Conservation (phyloP, 2,329 filamentous ascomycete genomes). For the Fusarium concolor region DNA sequence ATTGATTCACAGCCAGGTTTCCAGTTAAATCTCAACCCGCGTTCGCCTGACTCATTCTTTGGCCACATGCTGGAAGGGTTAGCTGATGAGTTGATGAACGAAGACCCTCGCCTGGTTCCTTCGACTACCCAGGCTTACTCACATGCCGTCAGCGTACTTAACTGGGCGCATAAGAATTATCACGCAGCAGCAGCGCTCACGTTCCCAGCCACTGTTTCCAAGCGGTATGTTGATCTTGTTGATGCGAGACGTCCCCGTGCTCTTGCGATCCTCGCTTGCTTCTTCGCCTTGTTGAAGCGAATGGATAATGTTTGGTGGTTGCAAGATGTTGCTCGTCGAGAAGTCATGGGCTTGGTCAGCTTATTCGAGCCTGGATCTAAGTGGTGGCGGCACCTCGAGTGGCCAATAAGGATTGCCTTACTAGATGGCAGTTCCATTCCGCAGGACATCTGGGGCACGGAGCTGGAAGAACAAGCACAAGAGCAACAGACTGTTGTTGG, state of each 20-base stretch:
- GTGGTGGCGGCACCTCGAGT: slow-evolving; percentile 72
- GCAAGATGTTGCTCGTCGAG: slow-evolving; percentile 71
- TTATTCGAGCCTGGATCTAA: slow-evolving; percentile 68
- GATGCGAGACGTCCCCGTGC: slow-evolving; percentile 69
- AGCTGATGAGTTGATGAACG: slow-evolving; percentile 64
- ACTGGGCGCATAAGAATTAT: slow-evolving; percentile 73
- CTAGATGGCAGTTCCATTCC: slow-evolving; percentile 66
- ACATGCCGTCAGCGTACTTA: slow-evolving; percentile 73
- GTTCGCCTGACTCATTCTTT: slow-evolving; percentile 67
- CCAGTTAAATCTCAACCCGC: slow-evolving; percentile 67
- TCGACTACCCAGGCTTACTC: slow-evolving; percentile 65
- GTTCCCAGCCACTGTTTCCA: slow-evolving; percentile 73
- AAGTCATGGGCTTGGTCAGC: slow-evolving; percentile 72
- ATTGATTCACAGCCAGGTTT: slow-evolving; percentile 73
- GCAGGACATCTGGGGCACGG: slow-evolving; percentile 67
- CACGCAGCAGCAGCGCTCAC: slow-evolving; percentile 69
- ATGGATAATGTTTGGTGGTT: slow-evolving; percentile 77
- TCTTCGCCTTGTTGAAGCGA: slow-evolving; percentile 73
- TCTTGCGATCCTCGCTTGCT: slow-evolving; percentile 72
- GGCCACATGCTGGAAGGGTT: slow-evolving; percentile 68
- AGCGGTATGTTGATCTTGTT: slow-evolving; percentile 70
- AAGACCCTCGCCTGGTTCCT: slow-evolving; percentile 48
- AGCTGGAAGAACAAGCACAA: slow-evolving; percentile 58
- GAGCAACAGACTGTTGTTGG: slow-evolving; percentile 52
- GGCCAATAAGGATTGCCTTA: slow-evolving; percentile 70